Evolutionary conservation across 2,329 filamentous ascomycete genomes (phyloP), one percentile per base, ranked within the genome.

Genomic region (Fusarium penzigii): DNA sequence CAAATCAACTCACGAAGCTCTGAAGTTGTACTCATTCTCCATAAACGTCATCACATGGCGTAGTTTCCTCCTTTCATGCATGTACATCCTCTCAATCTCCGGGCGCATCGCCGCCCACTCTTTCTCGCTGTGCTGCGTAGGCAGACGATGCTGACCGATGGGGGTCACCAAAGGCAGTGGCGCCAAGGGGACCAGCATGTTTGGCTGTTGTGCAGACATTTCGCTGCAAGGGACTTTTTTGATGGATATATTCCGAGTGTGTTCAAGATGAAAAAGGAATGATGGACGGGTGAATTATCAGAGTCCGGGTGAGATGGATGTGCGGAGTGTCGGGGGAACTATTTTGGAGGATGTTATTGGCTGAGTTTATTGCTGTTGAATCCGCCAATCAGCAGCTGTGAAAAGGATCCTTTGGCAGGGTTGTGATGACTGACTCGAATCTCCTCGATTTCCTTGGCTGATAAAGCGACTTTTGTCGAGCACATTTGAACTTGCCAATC

Each of bases 11-110:
- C 29, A 57, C 49, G 49, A 53, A 47, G 55, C 55, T 41, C 53
- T 57, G 53, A 57, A 57, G 36, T 43, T 49, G 20, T 57, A 29
- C 2, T 42, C 25, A 17, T 47, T 46, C 41, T 57, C 53, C 55
- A 56, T 56, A 6, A 44, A 49, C 4, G 49, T 39, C 46, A 57
- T 56, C 3, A 56, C 54, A 44, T 53, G 14, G 2, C 46, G 45
- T n/a, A 57, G 46, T 10, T 56, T 57, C 29, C 53, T 44, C 1
- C 55, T 17, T 9, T 57, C 55, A 13, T 17, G 34, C 13, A 53
- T 25, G 3, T 57, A 57, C 10, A 57, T 8, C 6, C 29, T 39
- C 32, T 57, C 49, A 2, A 57, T 42, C 1, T 45, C 36, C 4
- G 44, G 49, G 43, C 50, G 45, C 5, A 57, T 29, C 12, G 46